Conservation (phyloP, 2,329 filamentous ascomycete genomes). For the Alternaria sp. region DNA sequence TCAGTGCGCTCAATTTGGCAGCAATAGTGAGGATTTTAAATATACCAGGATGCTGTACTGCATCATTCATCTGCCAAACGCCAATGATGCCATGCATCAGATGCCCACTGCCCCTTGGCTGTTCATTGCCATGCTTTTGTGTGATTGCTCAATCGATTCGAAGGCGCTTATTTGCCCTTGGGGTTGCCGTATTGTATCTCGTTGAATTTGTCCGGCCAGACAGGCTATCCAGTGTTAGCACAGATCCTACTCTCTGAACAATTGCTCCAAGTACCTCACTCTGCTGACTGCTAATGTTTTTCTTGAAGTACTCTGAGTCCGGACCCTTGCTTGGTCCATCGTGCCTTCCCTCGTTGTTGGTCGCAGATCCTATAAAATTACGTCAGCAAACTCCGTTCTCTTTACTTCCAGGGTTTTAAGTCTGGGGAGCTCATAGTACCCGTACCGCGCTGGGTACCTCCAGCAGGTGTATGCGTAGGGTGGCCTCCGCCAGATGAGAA, state of each 20-base stretch:
- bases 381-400: slow-evolving; percentile 10
- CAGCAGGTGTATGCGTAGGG: slow-evolving; percentile 45
- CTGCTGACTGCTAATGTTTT: slow-evolving; percentile 40
- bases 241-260: neutral
- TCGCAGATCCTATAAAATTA: slow-evolving; percentile 27
- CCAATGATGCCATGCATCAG: slow-evolving; percentile 14
- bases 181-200: slow-evolving; percentile 44
- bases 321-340: slow-evolving; percentile 38
- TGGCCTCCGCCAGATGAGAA: slow-evolving; percentile 45
- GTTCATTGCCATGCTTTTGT: slow-evolving; percentile 9
- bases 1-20: slow-evolving; percentile 4
- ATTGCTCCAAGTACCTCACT: slow-evolving; percentile 29
- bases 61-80: slow-evolving; percentile 14
- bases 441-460: slow-evolving; percentile 41
- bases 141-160: neutral
- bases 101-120: neutral
- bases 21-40: neutral
- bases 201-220: slow-evolving; percentile 46
- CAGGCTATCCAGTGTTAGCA: slow-evolving; percentile 21
- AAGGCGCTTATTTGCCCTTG: slow-evolving; percentile 44
- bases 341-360: slow-evolving; percentile 37
- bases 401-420: slow-evolving; percentile 3
- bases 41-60: slow-evolving; percentile 5
- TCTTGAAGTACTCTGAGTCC: slow-evolving; percentile 40
- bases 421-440: slow-evolving; percentile 9